phyloP scores from a whole-genome alignment of 2,329 filamentous ascomycete species.

The Teratosphaeria pseudoeucalypti region DNA sequence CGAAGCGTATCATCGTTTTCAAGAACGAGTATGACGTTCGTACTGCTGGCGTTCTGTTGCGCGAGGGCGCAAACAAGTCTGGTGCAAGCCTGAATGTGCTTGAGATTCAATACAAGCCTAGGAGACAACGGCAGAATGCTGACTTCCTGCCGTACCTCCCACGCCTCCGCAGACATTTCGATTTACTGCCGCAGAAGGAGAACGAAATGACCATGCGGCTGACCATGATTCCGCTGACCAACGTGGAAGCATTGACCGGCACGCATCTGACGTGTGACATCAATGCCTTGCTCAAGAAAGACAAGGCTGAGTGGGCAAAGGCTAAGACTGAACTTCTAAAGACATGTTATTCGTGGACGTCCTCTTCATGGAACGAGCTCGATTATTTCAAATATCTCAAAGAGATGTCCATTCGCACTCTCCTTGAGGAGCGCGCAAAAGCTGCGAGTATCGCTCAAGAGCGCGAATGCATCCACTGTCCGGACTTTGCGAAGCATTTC shows the following conservation, averaged over 20 bases:
- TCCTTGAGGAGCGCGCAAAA: slow-evolving; percentile 60
- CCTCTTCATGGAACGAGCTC: slow-evolving; percentile 69
- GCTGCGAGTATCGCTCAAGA: slow-evolving; percentile 53
- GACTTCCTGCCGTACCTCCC: slow-evolving; percentile 79
- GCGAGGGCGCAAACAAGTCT: slow-evolving; percentile 58
- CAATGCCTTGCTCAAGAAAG: slow-evolving; percentile 28
- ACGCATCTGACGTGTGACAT: slow-evolving; percentile 40
- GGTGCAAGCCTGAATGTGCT: slow-evolving; percentile 66
- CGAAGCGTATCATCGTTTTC: slow-evolving; percentile 71
- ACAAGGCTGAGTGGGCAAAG: slow-evolving; percentile 41
- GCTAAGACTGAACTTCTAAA: slow-evolving; percentile 60
- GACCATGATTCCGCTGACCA: slow-evolving; percentile 59
- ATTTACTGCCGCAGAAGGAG: slow-evolving; percentile 54
- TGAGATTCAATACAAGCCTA: slow-evolving; percentile 56
- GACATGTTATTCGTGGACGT: slow-evolving; percentile 64
- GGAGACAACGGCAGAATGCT: slow-evolving; percentile 63
- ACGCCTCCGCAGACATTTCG: slow-evolving; percentile 56
- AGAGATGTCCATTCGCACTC: slow-evolving; percentile 69
- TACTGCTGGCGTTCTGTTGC: slow-evolving; percentile 68
- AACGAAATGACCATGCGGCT: slow-evolving; percentile 59
- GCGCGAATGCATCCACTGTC: slow-evolving; percentile 57
- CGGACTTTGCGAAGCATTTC: slow-evolving; percentile 80
- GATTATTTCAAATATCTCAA: slow-evolving; percentile 67
- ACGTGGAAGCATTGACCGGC: slow-evolving; percentile 76
- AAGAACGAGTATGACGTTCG: slow-evolving; percentile 67